A percentile compares a stretch with the other conserved stretches of the same genome.
phyloP scores from a whole-genome alignment of 1,284 basidiomycete species.

The Ganoderma leucocontextum region DNA sequence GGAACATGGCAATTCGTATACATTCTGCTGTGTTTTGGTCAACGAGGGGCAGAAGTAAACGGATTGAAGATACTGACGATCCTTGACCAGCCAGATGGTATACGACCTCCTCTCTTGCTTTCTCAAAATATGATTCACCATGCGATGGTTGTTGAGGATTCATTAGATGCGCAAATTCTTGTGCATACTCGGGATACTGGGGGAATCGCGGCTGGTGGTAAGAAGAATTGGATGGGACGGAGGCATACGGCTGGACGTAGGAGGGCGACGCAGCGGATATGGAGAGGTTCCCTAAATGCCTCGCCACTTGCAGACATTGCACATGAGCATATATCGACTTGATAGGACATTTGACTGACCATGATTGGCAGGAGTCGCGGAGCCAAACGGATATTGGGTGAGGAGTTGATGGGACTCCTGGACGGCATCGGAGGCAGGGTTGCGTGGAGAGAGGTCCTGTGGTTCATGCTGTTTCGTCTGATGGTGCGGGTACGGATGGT shows the following conservation, averaged over 20 bases:
- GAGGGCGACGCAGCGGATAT: conserved; percentile 64
- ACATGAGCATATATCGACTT: conserved; percentile 18
- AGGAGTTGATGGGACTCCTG: conserved; percentile 71
- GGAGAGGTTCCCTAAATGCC: conserved; percentile 68
- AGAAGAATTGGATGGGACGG: conserved; percentile 47
- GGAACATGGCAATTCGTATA: conserved; percentile 35
- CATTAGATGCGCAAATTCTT: conserved; percentile 58
- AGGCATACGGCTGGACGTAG: conserved; percentile 66
- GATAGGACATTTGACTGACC: conserved; percentile 48
- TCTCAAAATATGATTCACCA: conserved; percentile 62
- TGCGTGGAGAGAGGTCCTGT: conserved; percentile 17
- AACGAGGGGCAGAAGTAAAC: background rate
- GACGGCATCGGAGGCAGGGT: conserved; percentile 49
- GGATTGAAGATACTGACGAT: conserved; percentile 37
- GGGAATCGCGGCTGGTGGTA: conserved; percentile 57
- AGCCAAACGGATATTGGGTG: conserved; percentile 71
- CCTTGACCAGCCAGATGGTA: conserved; percentile 57
- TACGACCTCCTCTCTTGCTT: conserved; percentile 59
- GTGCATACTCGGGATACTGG: conserved; percentile 65
- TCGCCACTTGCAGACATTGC: conserved; percentile 55
- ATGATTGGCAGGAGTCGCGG: conserved; percentile 73
- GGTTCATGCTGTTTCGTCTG: conserved; percentile 20
- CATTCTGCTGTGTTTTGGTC: conserved; percentile 23
- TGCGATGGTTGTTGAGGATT: conserved; percentile 47
- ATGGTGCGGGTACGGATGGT: conserved; percentile 17